These are phyloP conservation scores for Populus trichocarpa DNA, from an alignment of 441 rosid genomes.

Conservation along the genomic window DNA sequence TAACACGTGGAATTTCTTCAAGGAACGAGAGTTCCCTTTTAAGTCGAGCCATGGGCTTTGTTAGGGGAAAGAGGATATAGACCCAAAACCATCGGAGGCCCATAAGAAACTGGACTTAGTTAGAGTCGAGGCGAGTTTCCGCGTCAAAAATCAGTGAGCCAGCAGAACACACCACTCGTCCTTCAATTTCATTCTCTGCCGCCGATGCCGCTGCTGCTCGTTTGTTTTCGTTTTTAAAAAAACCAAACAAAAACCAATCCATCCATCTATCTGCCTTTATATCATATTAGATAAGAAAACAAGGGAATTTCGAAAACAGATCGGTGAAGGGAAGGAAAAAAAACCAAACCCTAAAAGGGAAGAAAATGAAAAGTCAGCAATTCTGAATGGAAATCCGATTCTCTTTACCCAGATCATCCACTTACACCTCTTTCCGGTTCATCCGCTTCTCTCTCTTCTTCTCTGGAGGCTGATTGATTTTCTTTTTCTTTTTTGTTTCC, in stretches of 20 bases:
- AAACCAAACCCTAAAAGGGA: not conserved
- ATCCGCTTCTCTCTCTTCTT: constrained; percentile 32
- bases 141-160: too few species aligned
- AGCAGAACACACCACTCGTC: not conserved
- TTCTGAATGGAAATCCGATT: constrained; percentile 55
- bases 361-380: constrained; percentile 36
- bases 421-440: constrained; percentile 31
- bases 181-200: not conserved
- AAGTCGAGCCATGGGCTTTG: not conserved
- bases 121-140: not conserved
- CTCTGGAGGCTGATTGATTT: constrained; percentile 33
- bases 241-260: not conserved
- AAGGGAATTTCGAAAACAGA: too few species aligned
- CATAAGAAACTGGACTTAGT: not conserved
- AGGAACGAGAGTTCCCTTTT: too few species aligned
- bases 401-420: constrained; percentile 28
- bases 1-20: too few species aligned
- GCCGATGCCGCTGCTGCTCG: not conserved
- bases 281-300: not conserved
- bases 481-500: constrained; percentile 2
- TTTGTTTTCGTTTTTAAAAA: too few species aligned
- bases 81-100: not conserved
- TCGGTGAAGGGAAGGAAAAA: not conserved
- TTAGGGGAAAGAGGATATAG: not conserved
- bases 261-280: not conserved